Base-by-base conservation (phyloP, 805 yeast genomes). In the Zygotorulaspora florentina region DNA sequence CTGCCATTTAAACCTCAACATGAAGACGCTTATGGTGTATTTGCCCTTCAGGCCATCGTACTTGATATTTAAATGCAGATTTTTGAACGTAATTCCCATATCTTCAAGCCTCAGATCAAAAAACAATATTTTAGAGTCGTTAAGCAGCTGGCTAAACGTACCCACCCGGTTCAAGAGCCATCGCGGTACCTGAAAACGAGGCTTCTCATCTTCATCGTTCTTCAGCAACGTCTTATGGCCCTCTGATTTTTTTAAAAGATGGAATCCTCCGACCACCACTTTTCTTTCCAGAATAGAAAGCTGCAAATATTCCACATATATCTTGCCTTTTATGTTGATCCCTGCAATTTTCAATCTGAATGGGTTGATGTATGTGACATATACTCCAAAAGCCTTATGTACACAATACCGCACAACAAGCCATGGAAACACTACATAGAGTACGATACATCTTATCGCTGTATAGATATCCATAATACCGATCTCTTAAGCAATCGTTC, bases 351-450 rank as follows among this genome's bases (percentile, higher is more conserved):
- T 52, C 2, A 51, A 39, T 31, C 45, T 54, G n/a, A 58, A 27
- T 16, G 63, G 61, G 34, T 61, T 56, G 34, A 58, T 42, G 39
- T 46, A 52, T 7, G 34, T 29, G n/a, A 55, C 45, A 7, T 55
- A 46, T 2, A 55, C 9, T 1, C 62, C 63, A 3, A 45, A 20
- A 8, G 46, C 27, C 15, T 15, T 13, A 13, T 35, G 11, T 12
- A 53, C 20, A 29, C 48, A n/a, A 18, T 45, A 25, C 27, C 38
- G 33, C 28, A 40, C 25, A n/a, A 37, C 28, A 12, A 40, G 29
- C 46, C 47, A 41, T 13, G 45, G 39, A 7, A 49, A 8, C 26
- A 41, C 29, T 11, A 36, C 39, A 17, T 46, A 36, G 5, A 40
- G 5, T 8, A 44, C 18, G 35, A 42, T 13, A 43, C 43, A 41